These are phyloP conservation scores for Aegilops sharonensis DNA, from an alignment of 176 grass and related monocot species.

Conservation along the genomic window DNA sequence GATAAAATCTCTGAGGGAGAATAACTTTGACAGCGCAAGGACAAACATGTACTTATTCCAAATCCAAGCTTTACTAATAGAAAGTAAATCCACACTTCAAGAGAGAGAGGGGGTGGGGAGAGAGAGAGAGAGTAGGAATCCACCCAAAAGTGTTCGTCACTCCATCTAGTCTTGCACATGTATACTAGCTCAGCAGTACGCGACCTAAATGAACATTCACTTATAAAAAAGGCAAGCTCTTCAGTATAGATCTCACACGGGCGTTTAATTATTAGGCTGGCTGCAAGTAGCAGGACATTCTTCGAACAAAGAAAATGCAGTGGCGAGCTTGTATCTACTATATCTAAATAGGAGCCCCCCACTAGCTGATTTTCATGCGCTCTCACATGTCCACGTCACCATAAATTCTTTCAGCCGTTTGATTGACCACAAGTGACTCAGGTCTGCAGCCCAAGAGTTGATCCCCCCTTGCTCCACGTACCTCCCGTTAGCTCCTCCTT, in stretches of 20 bases:
- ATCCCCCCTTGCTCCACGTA: no score
- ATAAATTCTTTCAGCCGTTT: no score
- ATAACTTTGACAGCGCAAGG: conserved; percentile 1
- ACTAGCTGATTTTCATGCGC: no score
- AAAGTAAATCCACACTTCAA: conserved; percentile 3
- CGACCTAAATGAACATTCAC: background rate
- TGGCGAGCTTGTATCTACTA: background rate
- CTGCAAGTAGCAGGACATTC: background rate
- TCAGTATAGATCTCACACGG: background rate
- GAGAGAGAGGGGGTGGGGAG: background rate
- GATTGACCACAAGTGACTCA: no score
- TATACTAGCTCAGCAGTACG: background rate
- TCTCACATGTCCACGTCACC: no score
- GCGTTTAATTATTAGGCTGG: background rate
- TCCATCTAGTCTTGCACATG: background rate
- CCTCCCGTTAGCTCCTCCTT: no score
- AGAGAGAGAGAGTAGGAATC: background rate
- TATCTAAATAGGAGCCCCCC: no score
- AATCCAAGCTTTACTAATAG: conserved; percentile 21
- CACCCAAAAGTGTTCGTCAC: background rate
- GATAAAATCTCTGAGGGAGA: background rate
- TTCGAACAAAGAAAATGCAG: background rate
- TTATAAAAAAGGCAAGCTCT: background rate
- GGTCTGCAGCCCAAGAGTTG: no score
- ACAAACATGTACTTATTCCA: background rate